A percentile compares a stretch with the other conserved stretches of the same genome.
phyloP scores from a whole-genome alignment of 2,329 filamentous ascomycete genomes.

The Ophiosphaerella narmari region DNA sequence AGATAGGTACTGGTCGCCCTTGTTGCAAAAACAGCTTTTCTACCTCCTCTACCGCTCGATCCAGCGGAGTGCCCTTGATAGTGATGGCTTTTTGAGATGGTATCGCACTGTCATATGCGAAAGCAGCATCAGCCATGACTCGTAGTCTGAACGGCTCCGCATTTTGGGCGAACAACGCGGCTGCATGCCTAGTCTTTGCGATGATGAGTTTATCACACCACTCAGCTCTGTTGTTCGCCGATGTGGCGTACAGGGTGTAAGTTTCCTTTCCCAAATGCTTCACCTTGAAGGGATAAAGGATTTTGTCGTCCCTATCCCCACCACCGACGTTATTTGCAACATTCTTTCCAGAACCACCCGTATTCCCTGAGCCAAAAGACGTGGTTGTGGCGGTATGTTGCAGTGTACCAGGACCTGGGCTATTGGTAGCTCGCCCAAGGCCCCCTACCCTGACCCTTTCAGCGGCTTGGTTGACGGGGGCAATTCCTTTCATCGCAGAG shows the following conservation, averaged over 20 bases:
- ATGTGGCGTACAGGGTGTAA: constrained; percentile 86
- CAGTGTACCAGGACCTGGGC: constrained; percentile 56
- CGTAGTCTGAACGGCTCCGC: constrained; percentile 92
- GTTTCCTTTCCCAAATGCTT: constrained; percentile 94
- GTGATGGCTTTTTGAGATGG: constrained; percentile 65
- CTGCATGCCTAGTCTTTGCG: constrained; percentile 91
- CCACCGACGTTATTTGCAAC: constrained; percentile 54
- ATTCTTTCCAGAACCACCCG: constrained; percentile 58
- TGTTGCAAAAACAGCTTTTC: constrained; percentile 70
- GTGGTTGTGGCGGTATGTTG: constrained; percentile 71
- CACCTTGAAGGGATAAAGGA: constrained; percentile 91
- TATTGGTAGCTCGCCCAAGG: constrained; percentile 54
- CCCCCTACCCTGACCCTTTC: constrained; percentile 53
- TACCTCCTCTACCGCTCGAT: constrained; percentile 86
- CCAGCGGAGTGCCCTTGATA: constrained; percentile 88
- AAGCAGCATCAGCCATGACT: constrained; percentile 90
- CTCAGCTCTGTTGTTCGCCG: constrained; percentile 73
- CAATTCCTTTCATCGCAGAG: constrained; percentile 69
- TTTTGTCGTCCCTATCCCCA: constrained; percentile 70
- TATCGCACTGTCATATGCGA: constrained; percentile 73
- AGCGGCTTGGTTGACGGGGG: constrained; percentile 60
- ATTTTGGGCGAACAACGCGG: constrained; percentile 86
- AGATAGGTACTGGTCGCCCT: constrained; percentile 77
- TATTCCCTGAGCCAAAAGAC: constrained; percentile 56
- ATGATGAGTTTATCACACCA: constrained; percentile 95